Evolutionary conservation across 2,329 filamentous ascomycete genomes (phyloP).

Genomic region (Ceratocystiopsis minuta): DNA sequence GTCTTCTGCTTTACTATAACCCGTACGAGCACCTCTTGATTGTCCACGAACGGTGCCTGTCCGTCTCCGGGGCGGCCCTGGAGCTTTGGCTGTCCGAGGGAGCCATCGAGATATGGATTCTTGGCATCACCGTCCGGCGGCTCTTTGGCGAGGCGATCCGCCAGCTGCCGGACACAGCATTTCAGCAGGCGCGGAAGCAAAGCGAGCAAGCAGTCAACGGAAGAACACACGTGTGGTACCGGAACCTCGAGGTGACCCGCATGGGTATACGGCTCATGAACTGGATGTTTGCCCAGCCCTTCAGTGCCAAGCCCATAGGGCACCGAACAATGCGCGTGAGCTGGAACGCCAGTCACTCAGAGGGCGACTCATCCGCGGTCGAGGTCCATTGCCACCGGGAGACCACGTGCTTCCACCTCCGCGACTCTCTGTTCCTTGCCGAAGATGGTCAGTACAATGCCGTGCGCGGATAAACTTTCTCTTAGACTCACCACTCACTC

Average conservation of each 20-base stretch:
- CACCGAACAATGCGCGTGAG: not conserved
- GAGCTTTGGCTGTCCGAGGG: too few species aligned
- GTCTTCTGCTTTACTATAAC: too few species aligned
- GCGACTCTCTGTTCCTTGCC: too few species aligned
- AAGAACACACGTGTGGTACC: not conserved
- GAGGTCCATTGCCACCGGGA: conserved; percentile 1
- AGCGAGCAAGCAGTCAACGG: not conserved
- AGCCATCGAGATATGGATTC: not conserved
- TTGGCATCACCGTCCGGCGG: conserved; percentile 4
- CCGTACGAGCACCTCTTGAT: too few species aligned
- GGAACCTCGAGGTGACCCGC: not conserved
- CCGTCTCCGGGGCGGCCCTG: too few species aligned
- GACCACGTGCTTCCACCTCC: too few species aligned
- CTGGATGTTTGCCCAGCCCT: not conserved
- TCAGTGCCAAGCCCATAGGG: not conserved
- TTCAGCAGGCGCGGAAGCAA: not conserved
- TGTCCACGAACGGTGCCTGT: too few species aligned
- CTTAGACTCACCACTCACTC: too few species aligned
- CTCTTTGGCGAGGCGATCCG: conserved; percentile 7
- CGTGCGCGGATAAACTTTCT: too few species aligned
- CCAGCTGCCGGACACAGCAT: conserved; percentile 3
- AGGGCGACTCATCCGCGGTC: too few species aligned
- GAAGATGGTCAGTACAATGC: too few species aligned
- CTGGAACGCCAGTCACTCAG: not conserved
- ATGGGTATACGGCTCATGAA: not conserved